Evolutionary conservation across 306 rosid genomes (phyloP), one percentile per base, ranked within the genome.

Genomic region (Quercus alba): DNA sequence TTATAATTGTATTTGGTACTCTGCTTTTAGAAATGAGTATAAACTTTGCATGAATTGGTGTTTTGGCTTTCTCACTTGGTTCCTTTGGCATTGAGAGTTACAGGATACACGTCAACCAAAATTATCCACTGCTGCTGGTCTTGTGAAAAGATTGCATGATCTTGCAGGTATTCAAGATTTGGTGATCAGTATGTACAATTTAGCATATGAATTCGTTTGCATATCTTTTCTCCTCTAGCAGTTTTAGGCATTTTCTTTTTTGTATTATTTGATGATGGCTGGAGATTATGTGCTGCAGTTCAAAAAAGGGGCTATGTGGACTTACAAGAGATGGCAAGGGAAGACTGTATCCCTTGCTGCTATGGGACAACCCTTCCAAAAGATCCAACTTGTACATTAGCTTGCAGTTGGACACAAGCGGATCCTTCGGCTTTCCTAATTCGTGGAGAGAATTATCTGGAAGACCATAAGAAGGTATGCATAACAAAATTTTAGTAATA

Each of bases 381-480:
- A 54, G 97, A 94, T 81, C 55, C 89, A 38, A 91, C 23, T 80
- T 88, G 84, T 82, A 56, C 85, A 75, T 78, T 73, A 73, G 94
- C 92, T 31, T 88, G 97, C 81, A 87, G 85, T 56, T 91, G 94
- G 94, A 85, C 94, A 56, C 72, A 83, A 76, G 78, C 91, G 46
- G 98, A 94, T 79, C 93, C 98, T 73, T 92, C 97, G 33, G 83
- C 87, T 30, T 94, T 89, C 87, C 78, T 92, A 77, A 85, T 94
- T 70, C 92, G 98, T 13, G 98, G 97, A 20, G 81, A 81, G 86
- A 87, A 62, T 81, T 94, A 90, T 81, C 81, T 92, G 57, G 84
- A 35, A 75, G 97, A 92, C 70, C 76, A 83, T 61, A 86, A 79
- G 11, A 94, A 94, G 97, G 98, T 92, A 82, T 70, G 73, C 14